Base-by-base conservation (phyloP, 129 eudicot species). In the Pseudognaphalium luteoalbum region DNA sequence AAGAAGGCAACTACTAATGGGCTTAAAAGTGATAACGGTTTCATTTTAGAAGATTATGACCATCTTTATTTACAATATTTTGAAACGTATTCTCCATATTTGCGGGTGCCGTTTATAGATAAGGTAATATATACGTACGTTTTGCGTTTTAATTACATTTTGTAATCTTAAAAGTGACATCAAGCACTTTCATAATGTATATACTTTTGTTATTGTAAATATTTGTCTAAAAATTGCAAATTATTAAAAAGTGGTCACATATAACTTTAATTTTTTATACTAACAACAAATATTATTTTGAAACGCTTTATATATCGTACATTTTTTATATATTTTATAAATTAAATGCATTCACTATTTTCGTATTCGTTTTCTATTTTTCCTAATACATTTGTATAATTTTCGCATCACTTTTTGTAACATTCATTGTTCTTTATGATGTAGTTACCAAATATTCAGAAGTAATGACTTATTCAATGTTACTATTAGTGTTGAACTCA, bases 81-180 rank as follows among this genome's bases (percentile, higher is more conserved):
- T 54, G 92, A 82, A 33, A 39, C 68, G 0, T n/a, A 72, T 66
- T 61, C 82, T 67, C 87, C 92, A 0, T 87, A 76, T 61, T 42
- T 52, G 20, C 77, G 89, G 72, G 32, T 78, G 70, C 92, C 92
- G 1, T 61, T 87, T 6, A 5, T 54, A 5, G 78, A 85, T 16
- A 80, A 74, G 63, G 92, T 87, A 80, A 72, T 54, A n/a, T n/a
- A n/a, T n/a, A n/a, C n/a, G n/a, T n/a, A n/a, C 11, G 22, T 34
- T 35, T 47, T 47, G 12, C 22, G 0, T 17, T 34, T 0, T 52
- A 20, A n/a, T 14, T 10, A 10, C 64, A 25, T 66, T 25, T 54
- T 62, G 41, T 66, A 67, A 58, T 44, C 30, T 69, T 71, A 32
- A 52, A 9, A 30, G 17, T 15, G 75, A 12, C 8, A 29, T 70